Percentiles rank a stretch among this genome's conserved stretches.
Evolutionary conservation across 306 rosid species (phyloP).

Genomic region (Fragaria vesca): DNA sequence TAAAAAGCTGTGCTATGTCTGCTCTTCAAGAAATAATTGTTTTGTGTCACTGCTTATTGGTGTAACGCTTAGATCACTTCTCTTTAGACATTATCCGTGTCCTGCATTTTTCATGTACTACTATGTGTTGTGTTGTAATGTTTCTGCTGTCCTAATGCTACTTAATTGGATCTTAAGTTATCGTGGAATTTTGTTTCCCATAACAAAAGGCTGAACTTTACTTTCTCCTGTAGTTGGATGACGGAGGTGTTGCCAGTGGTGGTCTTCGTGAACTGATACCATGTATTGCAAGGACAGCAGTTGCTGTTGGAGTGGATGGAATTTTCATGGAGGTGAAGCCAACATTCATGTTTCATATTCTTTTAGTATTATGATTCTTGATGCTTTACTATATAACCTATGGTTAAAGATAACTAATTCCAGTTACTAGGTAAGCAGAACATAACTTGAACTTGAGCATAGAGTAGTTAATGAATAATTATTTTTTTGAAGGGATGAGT

Average conservation of each 20-base stretch:
- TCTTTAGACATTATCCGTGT: too few relatives aligned
- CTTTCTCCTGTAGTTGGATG: conserved; percentile 66
- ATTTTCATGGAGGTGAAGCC: conserved; percentile 87
- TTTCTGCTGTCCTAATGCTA: background rate
- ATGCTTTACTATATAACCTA: background rate
- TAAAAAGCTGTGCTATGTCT: background rate
- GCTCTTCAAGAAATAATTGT: background rate
- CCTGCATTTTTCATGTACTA: background rate
- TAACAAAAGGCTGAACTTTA: conserved; percentile 27
- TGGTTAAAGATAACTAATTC: background rate
- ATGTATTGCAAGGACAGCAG: conserved; percentile 93
- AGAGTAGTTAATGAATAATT: background rate
- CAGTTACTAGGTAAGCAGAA: background rate
- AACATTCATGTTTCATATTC: background rate
- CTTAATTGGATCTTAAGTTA: background rate
- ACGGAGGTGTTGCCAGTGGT: conserved; percentile 98
- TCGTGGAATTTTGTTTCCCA: background rate
- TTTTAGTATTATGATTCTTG: background rate
- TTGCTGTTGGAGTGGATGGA: conserved; percentile 97
- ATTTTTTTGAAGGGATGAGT: too few relatives aligned
- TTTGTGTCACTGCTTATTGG: background rate
- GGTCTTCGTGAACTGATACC: conserved; percentile 97
- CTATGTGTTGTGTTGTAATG: background rate
- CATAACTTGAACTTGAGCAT: background rate
- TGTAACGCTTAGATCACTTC: background rate